Base-by-base conservation (phyloP, 495 filamentous ascomycete species). In the Hypoxylon fuscum region DNA sequence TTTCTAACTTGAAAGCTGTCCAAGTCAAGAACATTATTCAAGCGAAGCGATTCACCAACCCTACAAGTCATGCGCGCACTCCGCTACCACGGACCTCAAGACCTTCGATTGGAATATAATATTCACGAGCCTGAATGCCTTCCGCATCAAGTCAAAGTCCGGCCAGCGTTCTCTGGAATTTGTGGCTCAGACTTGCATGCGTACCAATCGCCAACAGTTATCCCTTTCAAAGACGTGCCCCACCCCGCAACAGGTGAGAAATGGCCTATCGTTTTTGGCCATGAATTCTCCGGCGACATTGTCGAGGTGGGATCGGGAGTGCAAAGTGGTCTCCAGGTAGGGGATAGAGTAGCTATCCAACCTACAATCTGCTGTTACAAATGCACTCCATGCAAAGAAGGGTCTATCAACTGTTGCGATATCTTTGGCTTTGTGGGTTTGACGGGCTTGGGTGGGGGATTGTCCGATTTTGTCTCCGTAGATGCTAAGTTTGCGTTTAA, bases 151-250 rank as follows among this genome's bases (percentile, higher is more conserved):
- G 12, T 61, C 18, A 62, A 82, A 74, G 57, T 86, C 27, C 76
- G 73, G 68, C 83, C 83, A 14, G 77, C 79, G 3, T 87, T 77
- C 68, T 77, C 78, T 43, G 84, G 84, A 5, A 85, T 87, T 35
- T 87, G 84, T 67, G 84, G 84, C 23, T 45, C 41, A 22, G 84
- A 88, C 67, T 72, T 89, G 9, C 85, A 89, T 55, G 84, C 88
- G 59, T 89, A 84, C 55, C 66, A 83, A 75, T 29, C 84, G 84
- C 1, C 81, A 82, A n/a, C 76, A 68, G 15, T 68, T 80, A 10
- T 78, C 82, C 14, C 86, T 84, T 8, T 75, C 72, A 9, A 74
- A 79, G 48, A 75, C 75, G 25, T 72, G 83, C 12, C 87, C 85
- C 2, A 68, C 7, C 35, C 35, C 12, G n/a, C 15, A 14, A 38